Percentiles rank a stretch among this genome's conserved stretches.
These are phyloP conservation scores for Botrytis elliptica DNA, from an alignment of 2,329 filamentous ascomycete genomes.

Conservation along the genomic window DNA sequence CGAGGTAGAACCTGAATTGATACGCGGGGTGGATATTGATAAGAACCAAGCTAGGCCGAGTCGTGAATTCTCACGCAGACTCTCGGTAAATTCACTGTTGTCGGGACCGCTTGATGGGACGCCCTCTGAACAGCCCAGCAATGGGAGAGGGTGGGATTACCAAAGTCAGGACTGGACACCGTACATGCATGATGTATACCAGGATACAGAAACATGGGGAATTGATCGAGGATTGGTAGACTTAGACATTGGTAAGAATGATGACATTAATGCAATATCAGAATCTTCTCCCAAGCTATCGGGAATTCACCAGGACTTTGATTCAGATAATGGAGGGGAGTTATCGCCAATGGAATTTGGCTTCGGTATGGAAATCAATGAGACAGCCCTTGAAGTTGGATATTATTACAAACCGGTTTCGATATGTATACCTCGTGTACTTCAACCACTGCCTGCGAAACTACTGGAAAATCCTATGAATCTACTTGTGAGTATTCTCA, in stretches of 20 bases:
- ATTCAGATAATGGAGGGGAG: constrained; percentile 28
- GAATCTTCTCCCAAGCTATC: constrained; percentile 43
- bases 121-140: neutral
- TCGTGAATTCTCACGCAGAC: constrained; percentile 47
- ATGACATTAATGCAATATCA: constrained; percentile 66
- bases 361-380: constrained; percentile 47
- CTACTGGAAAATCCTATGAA: constrained; percentile 76
- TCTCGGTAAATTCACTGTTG: constrained; percentile 66
- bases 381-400: constrained; percentile 56
- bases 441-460: constrained; percentile 50
- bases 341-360: constrained; percentile 46
- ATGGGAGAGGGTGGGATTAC: constrained; percentile 19
- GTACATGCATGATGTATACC: constrained; percentile 26
- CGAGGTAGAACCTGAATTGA: neutral
- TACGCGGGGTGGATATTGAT: neutral
- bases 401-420: constrained; percentile 71
- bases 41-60: neutral
- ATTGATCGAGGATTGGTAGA: constrained; percentile 70
- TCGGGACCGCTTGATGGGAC: constrained; percentile 46
- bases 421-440: constrained; percentile 53
- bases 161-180: constrained; percentile 16
- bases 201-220: constrained; percentile 58
- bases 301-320: constrained; percentile 36
- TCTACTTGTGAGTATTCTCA: constrained; percentile 48
- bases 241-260: constrained; percentile 67